phyloP scores from a whole-genome alignment of 495 filamentous ascomycete species.

The Aspergillus steynii region DNA sequence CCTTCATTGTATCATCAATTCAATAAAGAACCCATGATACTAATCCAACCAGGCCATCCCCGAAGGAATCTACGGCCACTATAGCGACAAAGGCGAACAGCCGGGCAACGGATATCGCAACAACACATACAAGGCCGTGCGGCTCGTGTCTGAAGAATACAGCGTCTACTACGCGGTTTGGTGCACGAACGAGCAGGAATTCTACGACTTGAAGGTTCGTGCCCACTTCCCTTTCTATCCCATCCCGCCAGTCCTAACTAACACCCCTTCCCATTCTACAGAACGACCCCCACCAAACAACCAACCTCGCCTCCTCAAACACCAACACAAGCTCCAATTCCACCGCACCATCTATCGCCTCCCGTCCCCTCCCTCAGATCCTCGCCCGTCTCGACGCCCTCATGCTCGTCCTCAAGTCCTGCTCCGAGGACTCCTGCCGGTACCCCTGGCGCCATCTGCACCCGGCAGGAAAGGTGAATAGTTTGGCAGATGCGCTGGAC shows the following conservation, averaged over 20 bases:
- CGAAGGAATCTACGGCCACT: slow-evolving; percentile 48
- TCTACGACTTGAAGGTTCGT: slow-evolving; percentile 54
- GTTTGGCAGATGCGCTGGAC: slow-evolving; percentile 41
- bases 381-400: slow-evolving; percentile 57
- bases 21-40: not conserved
- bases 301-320: slow-evolving; percentile 43
- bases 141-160: slow-evolving; percentile 51
- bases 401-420: slow-evolving; percentile 62
- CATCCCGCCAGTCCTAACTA: slow-evolving; percentile 2
- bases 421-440: slow-evolving; percentile 50
- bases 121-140: slow-evolving; percentile 63
- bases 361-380: slow-evolving; percentile 32
- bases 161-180: slow-evolving; percentile 60
- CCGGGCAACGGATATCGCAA: slow-evolving; percentile 30
- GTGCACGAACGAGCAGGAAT: slow-evolving; percentile 60
- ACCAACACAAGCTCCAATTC: slow-evolving; percentile 17
- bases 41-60: slow-evolving; percentile 32
- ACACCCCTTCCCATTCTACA: slow-evolving; percentile 12
- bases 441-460: slow-evolving; percentile 58
- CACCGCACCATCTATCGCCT: slow-evolving; percentile 20
- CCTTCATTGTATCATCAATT: not conserved
- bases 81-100: slow-evolving; percentile 21
- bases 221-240: not conserved
- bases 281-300: slow-evolving; percentile 57
- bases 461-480: slow-evolving; percentile 44